Evolutionary conservation across 305 asterid species (phyloP).

Genomic region (Rubia occidens): DNA sequence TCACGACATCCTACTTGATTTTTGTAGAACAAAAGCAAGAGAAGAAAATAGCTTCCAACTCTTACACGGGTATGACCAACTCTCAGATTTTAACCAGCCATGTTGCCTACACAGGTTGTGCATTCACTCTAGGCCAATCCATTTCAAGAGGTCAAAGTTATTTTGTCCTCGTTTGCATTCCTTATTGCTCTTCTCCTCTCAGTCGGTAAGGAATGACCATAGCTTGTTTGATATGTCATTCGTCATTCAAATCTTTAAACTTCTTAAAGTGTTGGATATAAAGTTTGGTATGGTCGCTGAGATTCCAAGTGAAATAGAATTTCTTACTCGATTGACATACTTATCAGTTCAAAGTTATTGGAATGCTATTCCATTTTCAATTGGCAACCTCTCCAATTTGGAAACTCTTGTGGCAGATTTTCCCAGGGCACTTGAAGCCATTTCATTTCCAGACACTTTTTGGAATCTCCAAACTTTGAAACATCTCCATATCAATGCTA

Average conservation of each 20-base stretch:
- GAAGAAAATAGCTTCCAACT: neutral
- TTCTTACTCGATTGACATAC: neutral
- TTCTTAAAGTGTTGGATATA: neutral
- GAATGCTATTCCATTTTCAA: neutral
- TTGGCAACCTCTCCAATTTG: neutral
- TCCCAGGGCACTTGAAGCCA: neutral
- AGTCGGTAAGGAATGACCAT: accelerated
- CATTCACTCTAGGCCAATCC: neutral
- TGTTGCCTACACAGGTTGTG: neutral
- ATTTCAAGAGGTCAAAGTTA: neutral
- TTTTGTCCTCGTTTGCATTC: neutral
- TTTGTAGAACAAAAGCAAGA: neutral
- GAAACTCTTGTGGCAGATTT: neutral
- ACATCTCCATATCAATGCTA: accelerated
- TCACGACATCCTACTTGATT: neutral
- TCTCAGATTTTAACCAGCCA: neutral
- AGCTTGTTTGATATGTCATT: neutral
- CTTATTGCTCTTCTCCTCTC: neutral
- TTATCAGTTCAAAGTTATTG: neutral
- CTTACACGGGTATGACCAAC: neutral
- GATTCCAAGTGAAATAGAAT: neutral
- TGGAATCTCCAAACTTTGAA: neutral
- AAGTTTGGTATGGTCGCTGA: neutral
- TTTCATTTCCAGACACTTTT: neutral
- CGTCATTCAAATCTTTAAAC: neutral